Conservation (phyloP, 768 basidiomycete genomes). For the Lactifluus subvellereus region DNA sequence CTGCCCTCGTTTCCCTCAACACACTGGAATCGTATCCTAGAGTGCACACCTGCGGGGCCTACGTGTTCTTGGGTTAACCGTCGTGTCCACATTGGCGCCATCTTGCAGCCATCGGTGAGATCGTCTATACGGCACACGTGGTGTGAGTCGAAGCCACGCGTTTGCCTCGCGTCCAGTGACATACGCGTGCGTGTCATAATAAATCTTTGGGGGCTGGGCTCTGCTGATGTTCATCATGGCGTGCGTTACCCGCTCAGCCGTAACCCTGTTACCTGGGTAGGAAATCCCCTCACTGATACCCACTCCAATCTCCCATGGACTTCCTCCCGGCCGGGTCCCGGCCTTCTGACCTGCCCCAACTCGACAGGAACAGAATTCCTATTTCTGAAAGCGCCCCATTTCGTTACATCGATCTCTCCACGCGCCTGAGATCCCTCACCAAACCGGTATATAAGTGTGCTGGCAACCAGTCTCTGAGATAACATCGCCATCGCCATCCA, state of each 20-base stretch:
- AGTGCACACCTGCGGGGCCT: neutral
- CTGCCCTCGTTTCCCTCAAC: conserved; percentile 2
- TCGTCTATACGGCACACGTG: neutral
- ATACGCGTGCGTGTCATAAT: conserved; percentile 15
- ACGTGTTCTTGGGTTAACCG: neutral
- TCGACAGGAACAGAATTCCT: conserved; percentile 2
- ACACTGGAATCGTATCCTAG: neutral
- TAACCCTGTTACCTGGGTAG: conserved; percentile 14
- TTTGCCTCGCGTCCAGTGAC: conserved; percentile 16
- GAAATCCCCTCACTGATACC: conserved; percentile 10
- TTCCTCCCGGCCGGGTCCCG: neutral
- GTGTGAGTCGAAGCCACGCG: conserved; percentile 8
- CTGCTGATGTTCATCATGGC: conserved; percentile 2
- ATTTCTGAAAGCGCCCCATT: neutral
- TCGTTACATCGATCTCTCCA: conserved; percentile 1
- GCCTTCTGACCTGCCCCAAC: neutral
- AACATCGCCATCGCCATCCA: conserved; percentile 1
- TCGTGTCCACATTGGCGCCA: neutral
- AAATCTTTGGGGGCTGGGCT: neutral
- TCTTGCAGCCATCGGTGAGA: neutral
- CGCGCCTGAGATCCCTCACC: neutral
- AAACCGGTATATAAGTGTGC: conserved; percentile 11
- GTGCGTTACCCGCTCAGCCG: neutral
- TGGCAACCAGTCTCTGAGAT: conserved; percentile 1
- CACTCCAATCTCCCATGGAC: conserved; percentile 2